Evolutionary conservation across 2,329 filamentous ascomycete species (phyloP).

Genomic region (Teratosphaeria destructans): DNA sequence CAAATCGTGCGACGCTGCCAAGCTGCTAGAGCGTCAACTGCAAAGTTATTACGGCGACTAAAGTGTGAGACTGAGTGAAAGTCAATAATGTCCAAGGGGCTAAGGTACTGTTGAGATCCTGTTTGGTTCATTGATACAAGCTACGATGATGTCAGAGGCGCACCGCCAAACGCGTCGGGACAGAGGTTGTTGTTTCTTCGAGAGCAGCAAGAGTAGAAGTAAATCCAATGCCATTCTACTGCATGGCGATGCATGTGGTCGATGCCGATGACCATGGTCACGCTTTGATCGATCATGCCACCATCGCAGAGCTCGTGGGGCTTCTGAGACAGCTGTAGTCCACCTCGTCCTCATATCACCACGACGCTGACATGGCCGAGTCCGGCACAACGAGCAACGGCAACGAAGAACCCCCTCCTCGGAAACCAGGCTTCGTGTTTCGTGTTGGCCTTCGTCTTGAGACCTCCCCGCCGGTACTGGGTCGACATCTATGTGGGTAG

Average conservation of each 20-base stretch:
- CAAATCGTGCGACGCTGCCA: neutral
- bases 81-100: neutral
- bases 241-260: neutral
- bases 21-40: neutral
- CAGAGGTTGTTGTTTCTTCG: neutral
- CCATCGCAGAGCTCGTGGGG: neutral
- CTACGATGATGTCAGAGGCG: neutral
- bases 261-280: neutral
- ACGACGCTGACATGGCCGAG: no score
- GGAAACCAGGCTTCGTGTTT: no score
- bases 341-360: no score
- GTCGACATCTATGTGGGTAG: no score
- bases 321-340: no score
- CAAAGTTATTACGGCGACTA: neutral
- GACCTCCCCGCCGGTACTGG: no score
- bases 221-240: neutral
- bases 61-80: neutral
- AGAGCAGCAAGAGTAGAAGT: neutral
- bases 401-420: no score
- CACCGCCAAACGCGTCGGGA: neutral
- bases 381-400: no score
- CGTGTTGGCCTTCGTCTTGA: no score
- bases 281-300: neutral
- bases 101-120: neutral
- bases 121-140: neutral